These are phyloP conservation scores for Nematocida ironsii DNA, from an alignment of 371 early-diverging fungal species.

Conservation along the genomic window DNA sequence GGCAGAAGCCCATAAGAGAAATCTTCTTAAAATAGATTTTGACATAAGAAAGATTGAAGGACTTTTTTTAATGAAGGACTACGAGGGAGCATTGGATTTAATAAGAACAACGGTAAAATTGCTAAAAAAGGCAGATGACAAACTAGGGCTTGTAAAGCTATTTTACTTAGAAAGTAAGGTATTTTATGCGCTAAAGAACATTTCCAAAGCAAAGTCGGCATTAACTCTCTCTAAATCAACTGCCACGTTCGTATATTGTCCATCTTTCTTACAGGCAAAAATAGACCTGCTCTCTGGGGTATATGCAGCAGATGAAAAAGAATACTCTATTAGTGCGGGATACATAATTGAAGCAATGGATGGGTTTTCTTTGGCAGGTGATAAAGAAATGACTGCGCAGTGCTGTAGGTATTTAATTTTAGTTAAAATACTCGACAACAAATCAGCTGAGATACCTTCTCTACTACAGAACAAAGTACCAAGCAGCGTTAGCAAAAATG, in stretches of 20 bases:
- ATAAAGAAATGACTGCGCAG: conserved; percentile 45
- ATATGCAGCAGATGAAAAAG: conserved; percentile 91
- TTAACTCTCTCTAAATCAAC: conserved; percentile 89
- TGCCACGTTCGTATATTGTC: conserved; percentile 92
- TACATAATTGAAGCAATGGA: conserved; percentile 96
- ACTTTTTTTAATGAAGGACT: conserved; percentile 59
- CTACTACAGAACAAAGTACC: conserved; percentile 61
- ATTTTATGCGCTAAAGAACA: conserved; percentile 82
- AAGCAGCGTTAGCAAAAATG: conserved; percentile 37
- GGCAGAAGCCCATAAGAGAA: conserved; percentile 66
- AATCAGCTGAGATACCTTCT: conserved; percentile 61
- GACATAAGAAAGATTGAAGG: conserved; percentile 65
- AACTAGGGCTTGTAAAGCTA: conserved; percentile 88
- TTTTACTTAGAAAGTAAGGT: conserved; percentile 86
- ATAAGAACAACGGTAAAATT: conserved; percentile 81
- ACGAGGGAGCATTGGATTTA: conserved; percentile 78
- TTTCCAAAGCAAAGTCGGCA: conserved; percentile 88
- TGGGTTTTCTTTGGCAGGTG: conserved; percentile 64
- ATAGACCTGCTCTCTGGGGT: conserved; percentile 93
- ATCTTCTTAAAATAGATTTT: conserved; percentile 67
- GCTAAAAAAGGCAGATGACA: conserved; percentile 92
- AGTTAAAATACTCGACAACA: conserved; percentile 63
- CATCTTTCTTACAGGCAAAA: conserved; percentile 88
- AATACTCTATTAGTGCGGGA: conserved; percentile 89
- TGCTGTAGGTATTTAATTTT: conserved; percentile 68